These are phyloP conservation scores for Russula brevipes DNA, from an alignment of 768 basidiomycete genomes.

Conservation along the genomic window DNA sequence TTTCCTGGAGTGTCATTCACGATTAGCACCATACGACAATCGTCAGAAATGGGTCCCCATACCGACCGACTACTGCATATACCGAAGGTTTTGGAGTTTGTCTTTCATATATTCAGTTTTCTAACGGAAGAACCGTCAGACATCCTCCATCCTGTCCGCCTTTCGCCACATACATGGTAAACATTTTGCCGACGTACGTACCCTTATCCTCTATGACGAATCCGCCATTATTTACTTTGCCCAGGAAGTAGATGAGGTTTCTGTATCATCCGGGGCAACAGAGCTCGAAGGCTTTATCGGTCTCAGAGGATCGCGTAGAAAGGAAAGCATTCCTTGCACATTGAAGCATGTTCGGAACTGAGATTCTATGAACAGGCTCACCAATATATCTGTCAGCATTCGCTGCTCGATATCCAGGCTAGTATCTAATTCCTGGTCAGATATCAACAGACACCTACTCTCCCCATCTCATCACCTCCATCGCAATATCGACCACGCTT, in stretches of 20 bases:
- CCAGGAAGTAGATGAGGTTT: constrained; percentile 67
- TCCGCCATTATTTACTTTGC: constrained; percentile 12
- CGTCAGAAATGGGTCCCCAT: constrained; percentile 34
- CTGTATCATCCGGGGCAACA: constrained; percentile 44
- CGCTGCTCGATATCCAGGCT: constrained; percentile 5
- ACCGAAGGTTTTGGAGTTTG: constrained; percentile 48
- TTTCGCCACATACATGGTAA: constrained; percentile 75
- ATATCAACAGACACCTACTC: constrained; percentile 74
- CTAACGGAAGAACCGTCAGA: constrained; percentile 38
- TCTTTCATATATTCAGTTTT: not conserved
- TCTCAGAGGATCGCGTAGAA: constrained; percentile 66
- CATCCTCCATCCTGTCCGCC: constrained; percentile 52
- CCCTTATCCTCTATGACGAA: not conserved
- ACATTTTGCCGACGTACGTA: constrained; percentile 59
- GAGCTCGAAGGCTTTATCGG: constrained; percentile 80
- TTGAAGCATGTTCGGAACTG: constrained; percentile 11
- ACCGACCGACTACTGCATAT: constrained; percentile 52
- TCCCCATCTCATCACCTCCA: constrained; percentile 57
- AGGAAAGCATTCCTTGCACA: constrained; percentile 41
- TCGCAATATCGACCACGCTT: constrained; percentile 57
- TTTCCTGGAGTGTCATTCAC: constrained; percentile 68
- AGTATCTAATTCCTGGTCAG: constrained; percentile 36
- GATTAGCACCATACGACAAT: constrained; percentile 49
- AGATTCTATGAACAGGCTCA: constrained; percentile 48
- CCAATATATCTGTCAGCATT: constrained; percentile 76